Evolutionary conservation across 2,329 filamentous ascomycete genomes (phyloP).

Genomic region (Diaporthe sp.): DNA sequence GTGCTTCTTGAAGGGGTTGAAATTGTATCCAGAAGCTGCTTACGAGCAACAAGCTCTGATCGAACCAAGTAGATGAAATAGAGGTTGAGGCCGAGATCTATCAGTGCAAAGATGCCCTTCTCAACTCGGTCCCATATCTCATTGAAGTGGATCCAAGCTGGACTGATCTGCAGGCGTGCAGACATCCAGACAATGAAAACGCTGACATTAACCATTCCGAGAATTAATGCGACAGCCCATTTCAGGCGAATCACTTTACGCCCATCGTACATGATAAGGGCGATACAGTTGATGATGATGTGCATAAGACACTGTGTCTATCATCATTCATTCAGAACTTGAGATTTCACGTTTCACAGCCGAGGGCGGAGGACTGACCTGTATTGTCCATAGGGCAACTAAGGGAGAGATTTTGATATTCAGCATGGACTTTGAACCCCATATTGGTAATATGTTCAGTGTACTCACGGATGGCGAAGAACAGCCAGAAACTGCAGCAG

Average conservation of each 20-base stretch:
- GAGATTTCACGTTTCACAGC: too few species aligned
- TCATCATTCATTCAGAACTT: background rate
- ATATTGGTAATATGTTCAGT: background rate
- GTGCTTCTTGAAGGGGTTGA: too few species aligned
- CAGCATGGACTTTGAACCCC: constrained; percentile 30
- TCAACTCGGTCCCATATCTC: constrained; percentile 60
- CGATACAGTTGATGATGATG: constrained; percentile 62
- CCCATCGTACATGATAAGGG: constrained; percentile 50
- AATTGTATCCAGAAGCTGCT: too few species aligned
- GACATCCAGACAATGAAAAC: constrained; percentile 64
- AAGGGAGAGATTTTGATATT: background rate
- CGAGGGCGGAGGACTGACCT: constrained; percentile 12
- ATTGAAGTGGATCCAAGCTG: constrained; percentile 53
- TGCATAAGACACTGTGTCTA: constrained; percentile 60
- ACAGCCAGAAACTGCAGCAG: constrained; percentile 42
- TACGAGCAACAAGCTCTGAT: constrained; percentile 54
- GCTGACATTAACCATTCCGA: constrained; percentile 58
- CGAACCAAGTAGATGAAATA: constrained; percentile 59
- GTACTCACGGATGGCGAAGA: constrained; percentile 38
- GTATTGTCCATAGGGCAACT: constrained; percentile 45
- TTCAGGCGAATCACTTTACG: constrained; percentile 50
- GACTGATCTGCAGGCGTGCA: constrained; percentile 53
- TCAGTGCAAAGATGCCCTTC: constrained; percentile 56
- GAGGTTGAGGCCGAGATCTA: constrained; percentile 56
- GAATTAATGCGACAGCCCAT: constrained; percentile 49